These are phyloP conservation scores for Aureobasidium sp. DNA, from an alignment of 2,329 filamentous ascomycete genomes.

Conservation along the genomic window DNA sequence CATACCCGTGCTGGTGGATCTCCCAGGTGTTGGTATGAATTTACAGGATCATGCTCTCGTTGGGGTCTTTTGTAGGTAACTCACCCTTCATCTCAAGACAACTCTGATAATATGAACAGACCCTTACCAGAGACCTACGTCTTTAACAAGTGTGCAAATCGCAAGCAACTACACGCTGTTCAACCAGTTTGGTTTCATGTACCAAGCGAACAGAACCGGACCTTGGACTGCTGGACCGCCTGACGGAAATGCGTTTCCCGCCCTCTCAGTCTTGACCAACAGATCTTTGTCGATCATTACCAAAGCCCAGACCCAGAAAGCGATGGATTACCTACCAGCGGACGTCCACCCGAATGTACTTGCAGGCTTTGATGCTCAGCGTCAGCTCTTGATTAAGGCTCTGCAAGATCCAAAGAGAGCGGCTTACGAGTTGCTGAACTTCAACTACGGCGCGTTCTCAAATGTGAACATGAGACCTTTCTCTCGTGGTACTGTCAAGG, in stretches of 20 bases:
- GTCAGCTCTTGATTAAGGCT: conserved; percentile 18
- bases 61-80: conserved; percentile 11
- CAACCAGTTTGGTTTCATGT: conserved; percentile 12
- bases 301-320: conserved; percentile 16
- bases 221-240: conserved; percentile 18
- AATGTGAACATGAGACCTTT: conserved; percentile 33
- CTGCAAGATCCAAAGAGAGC: conserved; percentile 19
- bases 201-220: conserved; percentile 22
- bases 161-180: conserved; percentile 4
- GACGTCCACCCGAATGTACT: conserved; percentile 17
- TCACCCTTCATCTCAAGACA: not conserved
- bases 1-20: conserved; percentile 47
- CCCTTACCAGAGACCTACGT: conserved; percentile 4
- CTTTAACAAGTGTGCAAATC: conserved; percentile 2
- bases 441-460: conserved; percentile 24
- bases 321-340: conserved; percentile 16
- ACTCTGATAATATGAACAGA: not conserved
- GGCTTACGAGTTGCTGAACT: conserved; percentile 24
- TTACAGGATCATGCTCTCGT: conserved; percentile 46
- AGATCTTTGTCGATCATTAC: conserved; percentile 15
- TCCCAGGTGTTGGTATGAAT: conserved; percentile 56
- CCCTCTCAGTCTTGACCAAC: conserved; percentile 18
- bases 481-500: conserved; percentile 34
- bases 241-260: conserved; percentile 23
- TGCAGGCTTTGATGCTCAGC: conserved; percentile 20